Percentiles rank a stretch among this genome's conserved stretches.
Evolutionary conservation across 140 eudicot species (phyloP).

Genomic region (Senecio squalidus): DNA sequence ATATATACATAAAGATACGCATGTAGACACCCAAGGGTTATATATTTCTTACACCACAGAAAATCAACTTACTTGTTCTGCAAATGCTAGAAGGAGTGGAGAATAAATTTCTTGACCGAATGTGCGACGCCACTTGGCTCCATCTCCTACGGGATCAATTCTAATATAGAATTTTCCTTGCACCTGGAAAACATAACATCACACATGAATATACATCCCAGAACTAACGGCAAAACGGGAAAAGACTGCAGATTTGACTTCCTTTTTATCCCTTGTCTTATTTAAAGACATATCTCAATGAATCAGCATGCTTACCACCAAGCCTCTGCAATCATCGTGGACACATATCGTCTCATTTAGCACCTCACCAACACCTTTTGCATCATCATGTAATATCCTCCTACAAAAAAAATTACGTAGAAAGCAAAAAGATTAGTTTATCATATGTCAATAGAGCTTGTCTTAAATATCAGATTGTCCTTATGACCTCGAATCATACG

Average conservation of each 20-base stretch:
- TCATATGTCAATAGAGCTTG: not conserved
- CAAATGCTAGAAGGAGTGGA: conserved; percentile 83
- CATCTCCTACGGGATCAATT: conserved; percentile 81
- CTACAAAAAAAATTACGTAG: conserved; percentile 28
- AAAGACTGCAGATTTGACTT: not conserved
- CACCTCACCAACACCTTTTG: conserved; percentile 94
- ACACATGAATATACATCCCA: conserved; percentile 6
- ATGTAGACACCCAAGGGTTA: not conserved
- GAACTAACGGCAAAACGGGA: not conserved
- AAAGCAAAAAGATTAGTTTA: not conserved
- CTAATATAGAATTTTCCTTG: conserved; percentile 72
- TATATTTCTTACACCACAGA: conserved; percentile 5
- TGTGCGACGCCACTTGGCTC: conserved; percentile 97
- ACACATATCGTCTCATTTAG: conserved; percentile 78
- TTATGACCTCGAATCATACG: not conserved
- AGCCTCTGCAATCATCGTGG: conserved; percentile 66
- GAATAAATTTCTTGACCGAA: conserved; percentile 93
- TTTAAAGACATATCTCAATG: conserved; percentile 1
- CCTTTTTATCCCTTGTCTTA: not conserved
- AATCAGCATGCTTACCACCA: conserved; percentile 47
- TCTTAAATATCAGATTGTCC: not conserved
- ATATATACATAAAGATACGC: not conserved
- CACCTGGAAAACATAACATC: conserved; percentile 50
- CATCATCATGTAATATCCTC: conserved; percentile 86
- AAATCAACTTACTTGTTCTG: conserved; percentile 51